Percentiles rank a stretch among this genome's conserved stretches.
phyloP scores from a whole-genome alignment of 176 grass and related monocot genomes.

The Avena insularis region DNA sequence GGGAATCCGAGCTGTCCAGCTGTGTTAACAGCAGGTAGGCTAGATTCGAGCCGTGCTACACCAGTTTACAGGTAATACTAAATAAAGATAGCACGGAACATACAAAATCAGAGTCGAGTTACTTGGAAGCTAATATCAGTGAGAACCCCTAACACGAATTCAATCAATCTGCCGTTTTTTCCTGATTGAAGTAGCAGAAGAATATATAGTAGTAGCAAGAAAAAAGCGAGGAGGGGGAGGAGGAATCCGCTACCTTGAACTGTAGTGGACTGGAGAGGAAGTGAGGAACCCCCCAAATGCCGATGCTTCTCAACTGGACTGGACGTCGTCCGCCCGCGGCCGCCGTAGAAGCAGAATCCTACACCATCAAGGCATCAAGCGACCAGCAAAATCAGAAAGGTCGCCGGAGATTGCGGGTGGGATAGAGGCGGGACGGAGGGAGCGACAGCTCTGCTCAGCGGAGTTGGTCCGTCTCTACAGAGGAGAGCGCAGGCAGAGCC shows the following conservation, averaged over 20 bases:
- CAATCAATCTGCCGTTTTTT: neutral
- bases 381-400: neutral
- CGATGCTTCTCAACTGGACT: no score
- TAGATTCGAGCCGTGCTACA: conserved; percentile 20
- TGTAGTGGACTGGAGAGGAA: neutral
- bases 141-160: neutral
- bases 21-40: neutral
- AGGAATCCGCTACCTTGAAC: neutral
- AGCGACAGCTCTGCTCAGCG: neutral
- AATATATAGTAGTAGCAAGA: neutral
- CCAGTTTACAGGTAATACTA: neutral
- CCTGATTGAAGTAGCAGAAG: neutral
- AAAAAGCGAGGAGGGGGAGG: neutral
- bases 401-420: neutral
- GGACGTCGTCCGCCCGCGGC: neutral
- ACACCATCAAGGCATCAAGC: neutral
- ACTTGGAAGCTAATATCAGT: neutral
- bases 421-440: neutral
- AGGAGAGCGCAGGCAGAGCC: neutral
- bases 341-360: neutral
- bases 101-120: neutral
- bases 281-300: no score
- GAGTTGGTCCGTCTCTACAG: neutral
- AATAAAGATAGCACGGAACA: neutral
- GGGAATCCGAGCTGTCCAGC: neutral